These are phyloP conservation scores for Teratosphaeria gauchensis DNA, from an alignment of 2,329 filamentous ascomycete species.

Conservation along the genomic window DNA sequence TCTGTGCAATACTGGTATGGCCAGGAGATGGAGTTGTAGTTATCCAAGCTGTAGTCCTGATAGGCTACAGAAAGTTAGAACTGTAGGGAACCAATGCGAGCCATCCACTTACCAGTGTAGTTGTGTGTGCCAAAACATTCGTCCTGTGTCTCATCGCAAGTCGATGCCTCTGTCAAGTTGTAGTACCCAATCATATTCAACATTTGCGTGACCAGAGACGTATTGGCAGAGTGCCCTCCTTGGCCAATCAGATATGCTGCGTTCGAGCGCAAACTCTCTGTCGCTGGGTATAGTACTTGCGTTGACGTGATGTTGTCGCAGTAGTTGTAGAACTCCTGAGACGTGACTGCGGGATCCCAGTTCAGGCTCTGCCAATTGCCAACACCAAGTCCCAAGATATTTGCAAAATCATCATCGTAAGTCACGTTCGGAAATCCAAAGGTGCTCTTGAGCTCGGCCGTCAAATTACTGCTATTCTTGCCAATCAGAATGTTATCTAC, in stretches of 20 bases:
- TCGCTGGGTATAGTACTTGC: conserved; percentile 34
- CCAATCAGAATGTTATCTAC: conserved; percentile 49
- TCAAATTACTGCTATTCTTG: conserved; percentile 36
- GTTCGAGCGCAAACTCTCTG: conserved; percentile 27
- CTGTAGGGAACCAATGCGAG: not conserved
- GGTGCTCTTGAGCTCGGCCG: conserved; percentile 39
- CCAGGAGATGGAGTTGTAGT: conserved; percentile 44
- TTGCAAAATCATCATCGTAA: conserved; percentile 43
- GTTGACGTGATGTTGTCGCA: conserved; percentile 47
- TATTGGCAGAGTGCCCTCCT: conserved; percentile 36
- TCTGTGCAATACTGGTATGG: conserved; percentile 49
- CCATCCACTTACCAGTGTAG: conserved; percentile 19
- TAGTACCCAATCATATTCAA: conserved; percentile 51
- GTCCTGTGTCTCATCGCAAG: conserved; percentile 38
- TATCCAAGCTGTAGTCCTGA: conserved; percentile 32
- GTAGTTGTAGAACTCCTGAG: conserved; percentile 41
- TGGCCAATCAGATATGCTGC: conserved; percentile 38
- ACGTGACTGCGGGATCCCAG: conserved; percentile 50
- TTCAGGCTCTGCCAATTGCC: conserved; percentile 45
- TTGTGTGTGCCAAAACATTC: conserved; percentile 44
- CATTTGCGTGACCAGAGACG: conserved; percentile 40
- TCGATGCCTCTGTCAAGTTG: conserved; percentile 33
- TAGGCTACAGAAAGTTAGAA: conserved; percentile 21
- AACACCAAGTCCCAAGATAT: conserved; percentile 35
- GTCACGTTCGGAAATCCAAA: conserved; percentile 45